Evolutionary conservation across 1,284 basidiomycete genomes (phyloP), one percentile per base, ranked within the genome.

Genomic region (Neonothopanus nambi): DNA sequence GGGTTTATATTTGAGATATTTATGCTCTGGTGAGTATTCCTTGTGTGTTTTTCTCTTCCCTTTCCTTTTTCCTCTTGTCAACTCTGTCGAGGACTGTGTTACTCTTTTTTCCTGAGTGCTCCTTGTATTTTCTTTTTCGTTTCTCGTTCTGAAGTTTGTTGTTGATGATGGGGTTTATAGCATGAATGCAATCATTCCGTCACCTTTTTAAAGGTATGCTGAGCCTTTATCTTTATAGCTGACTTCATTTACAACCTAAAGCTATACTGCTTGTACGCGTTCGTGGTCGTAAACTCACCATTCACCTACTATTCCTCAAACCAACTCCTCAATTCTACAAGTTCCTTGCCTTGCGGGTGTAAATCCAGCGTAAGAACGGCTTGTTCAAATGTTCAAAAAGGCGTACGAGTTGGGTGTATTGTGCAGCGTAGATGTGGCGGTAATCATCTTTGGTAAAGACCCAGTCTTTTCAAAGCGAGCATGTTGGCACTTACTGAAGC

Each of bases 321-420:
- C n/a, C n/a, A n/a, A n/a, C n/a, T n/a, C n/a, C n/a, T n/a, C n/a
- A n/a, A n/a, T n/a, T n/a, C n/a, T n/a, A n/a, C 53, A 28, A 52
- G 47, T 52, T 50, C 52, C 61, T 45, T 48, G 15, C 43, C 15
- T 26, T 46, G 23, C 11, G 7, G 21, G 26, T 23, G 18, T 11
- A 35, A 18, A 39, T 39, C 8, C 30, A 82, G 80, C 72, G 85
- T 61, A 87, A 86, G 72, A 82, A 83, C 53, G 85, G 85, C n/a
- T n/a, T n/a, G n/a, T n/a, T n/a, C n/a, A n/a, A 8, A 73, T 88
- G 36, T 86, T 88, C 77, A 87, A 87, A 66, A 87, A 87, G 65
- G 85, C 85, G 2, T 84, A 85, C 67, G 84, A 87, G 68, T 78
- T 87, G 40, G 84, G 84, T 21, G 83, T 87, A 3, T 71, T 88